Evolutionary conservation across 306 rosid genomes (phyloP).

Genomic region (Sechiopsis laciniata): DNA sequence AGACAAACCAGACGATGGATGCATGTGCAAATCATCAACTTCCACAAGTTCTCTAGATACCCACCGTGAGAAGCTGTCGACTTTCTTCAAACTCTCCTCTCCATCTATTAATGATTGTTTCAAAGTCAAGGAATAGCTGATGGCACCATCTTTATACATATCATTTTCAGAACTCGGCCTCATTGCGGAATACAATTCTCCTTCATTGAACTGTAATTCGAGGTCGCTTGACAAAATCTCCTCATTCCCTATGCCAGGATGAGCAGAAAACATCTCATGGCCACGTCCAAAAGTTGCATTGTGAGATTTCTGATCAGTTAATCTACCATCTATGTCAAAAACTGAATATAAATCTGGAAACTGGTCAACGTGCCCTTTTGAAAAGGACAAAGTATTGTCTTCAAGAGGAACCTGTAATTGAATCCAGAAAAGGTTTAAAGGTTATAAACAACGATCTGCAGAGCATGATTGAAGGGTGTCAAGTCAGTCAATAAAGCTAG

Average conservation of each 20-base stretch:
- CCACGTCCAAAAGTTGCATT: constrained; percentile 33
- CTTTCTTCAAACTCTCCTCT: constrained; percentile 75
- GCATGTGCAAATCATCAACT: constrained; percentile 68
- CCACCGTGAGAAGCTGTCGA: constrained; percentile 93
- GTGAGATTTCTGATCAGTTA: constrained; percentile 32
- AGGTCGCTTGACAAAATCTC: constrained; percentile 34
- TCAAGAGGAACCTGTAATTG: constrained; percentile 50
- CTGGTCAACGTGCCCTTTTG: constrained; percentile 41
- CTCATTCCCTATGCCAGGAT: constrained; percentile 35
- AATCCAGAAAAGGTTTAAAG: constrained; percentile 20
- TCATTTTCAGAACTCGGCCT: constrained; percentile 34
- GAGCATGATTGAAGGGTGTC: neutral
- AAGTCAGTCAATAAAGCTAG: neutral
- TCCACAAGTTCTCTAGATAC: constrained; percentile 63
- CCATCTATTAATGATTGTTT: constrained; percentile 52
- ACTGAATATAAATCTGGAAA: constrained; percentile 42
- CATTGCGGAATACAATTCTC: constrained; percentile 28
- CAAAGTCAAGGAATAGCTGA: constrained; percentile 39
- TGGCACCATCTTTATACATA: constrained; percentile 42
- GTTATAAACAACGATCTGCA: constrained; percentile 20
- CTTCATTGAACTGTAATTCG: constrained; percentile 33
- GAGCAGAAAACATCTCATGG: constrained; percentile 25
- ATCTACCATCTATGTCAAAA: constrained; percentile 28
- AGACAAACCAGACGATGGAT: constrained; percentile 65
- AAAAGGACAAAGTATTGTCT: constrained; percentile 40